Conservation (phyloP, 805 yeast genomes). For the Komagataella populi region DNA sequence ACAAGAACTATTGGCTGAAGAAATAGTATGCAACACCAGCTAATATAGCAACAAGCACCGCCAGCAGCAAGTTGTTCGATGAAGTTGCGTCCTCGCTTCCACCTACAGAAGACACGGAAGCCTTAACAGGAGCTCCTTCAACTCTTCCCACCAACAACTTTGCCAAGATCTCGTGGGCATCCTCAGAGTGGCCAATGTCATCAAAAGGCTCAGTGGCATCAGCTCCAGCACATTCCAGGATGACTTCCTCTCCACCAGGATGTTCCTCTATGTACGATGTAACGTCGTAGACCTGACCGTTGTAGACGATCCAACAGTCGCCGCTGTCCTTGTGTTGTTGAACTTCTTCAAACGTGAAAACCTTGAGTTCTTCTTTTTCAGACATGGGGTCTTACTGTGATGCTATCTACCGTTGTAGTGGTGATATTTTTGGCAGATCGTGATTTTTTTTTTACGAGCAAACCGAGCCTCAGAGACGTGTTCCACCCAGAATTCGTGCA, state of each 20-base stretch:
- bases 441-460: background rate
- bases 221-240: slow-evolving; percentile 66
- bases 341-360: slow-evolving; percentile 53
- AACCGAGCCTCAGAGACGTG: background rate
- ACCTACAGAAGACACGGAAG: slow-evolving; percentile 7
- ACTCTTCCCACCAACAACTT: slow-evolving; percentile 66
- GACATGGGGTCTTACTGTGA: background rate
- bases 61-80: slow-evolving; percentile 15
- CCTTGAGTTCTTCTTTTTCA: slow-evolving; percentile 27
- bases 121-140: slow-evolving; percentile 35
- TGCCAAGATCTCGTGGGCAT: slow-evolving; percentile 68
- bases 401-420: background rate
- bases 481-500: background rate
- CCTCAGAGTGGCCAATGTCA: slow-evolving; percentile 96
- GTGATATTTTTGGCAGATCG: background rate
- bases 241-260: slow-evolving; percentile 64
- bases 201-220: slow-evolving; percentile 65
- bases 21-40: slow-evolving; percentile 29
- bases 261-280: slow-evolving; percentile 62
- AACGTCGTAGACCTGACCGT: slow-evolving; percentile 69
- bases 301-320: slow-evolving; percentile 75
- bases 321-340: slow-evolving; percentile 60
- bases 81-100: slow-evolving; percentile 5
- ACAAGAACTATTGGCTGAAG: background rate
- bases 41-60: slow-evolving; percentile 21